A percentile compares a stretch with the other conserved stretches of the same genome.
phyloP scores from a whole-genome alignment of 805 yeast genomes.

The Kodamaea kakaduensis region DNA sequence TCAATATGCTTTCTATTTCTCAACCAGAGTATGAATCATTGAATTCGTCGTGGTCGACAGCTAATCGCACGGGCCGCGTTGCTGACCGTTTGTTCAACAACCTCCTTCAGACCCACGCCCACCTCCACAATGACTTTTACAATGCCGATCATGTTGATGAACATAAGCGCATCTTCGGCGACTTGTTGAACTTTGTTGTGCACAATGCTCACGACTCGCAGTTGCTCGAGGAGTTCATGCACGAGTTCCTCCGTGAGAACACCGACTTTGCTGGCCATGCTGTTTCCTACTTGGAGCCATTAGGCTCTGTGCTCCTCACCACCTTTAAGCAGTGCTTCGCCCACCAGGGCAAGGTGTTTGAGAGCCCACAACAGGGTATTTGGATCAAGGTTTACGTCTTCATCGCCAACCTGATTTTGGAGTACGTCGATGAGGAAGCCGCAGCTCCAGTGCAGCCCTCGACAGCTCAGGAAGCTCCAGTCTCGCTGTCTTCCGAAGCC shows the following conservation, averaged over 20 bases:
- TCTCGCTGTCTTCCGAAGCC: conserved; percentile 12
- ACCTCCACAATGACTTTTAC: conserved; percentile 24
- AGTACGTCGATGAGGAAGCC: conserved; percentile 1
- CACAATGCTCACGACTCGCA: conserved; percentile 26
- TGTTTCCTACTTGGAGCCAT: conserved; percentile 34
- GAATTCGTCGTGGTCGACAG: conserved; percentile 6
- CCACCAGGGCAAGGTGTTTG: conserved; percentile 14
- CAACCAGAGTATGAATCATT: conserved; percentile 3
- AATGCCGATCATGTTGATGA: conserved; percentile 20
- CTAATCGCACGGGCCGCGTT: conserved; percentile 26
- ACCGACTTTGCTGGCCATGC: conserved; percentile 21
- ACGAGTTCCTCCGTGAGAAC: conserved; percentile 31
- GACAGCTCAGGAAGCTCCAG: conserved; percentile 11
- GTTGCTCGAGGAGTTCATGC: conserved; percentile 31
- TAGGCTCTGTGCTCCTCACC: conserved; percentile 37
- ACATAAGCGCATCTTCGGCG: conserved; percentile 35
- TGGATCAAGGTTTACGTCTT: conserved; percentile 41
- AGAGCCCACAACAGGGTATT: conserved; percentile 29
- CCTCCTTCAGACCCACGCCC: conserved; percentile 29
- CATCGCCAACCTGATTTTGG: conserved; percentile 36
- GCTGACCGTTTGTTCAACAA: conserved; percentile 30
- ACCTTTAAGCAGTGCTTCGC: conserved; percentile 28
- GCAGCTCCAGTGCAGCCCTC: not conserved
- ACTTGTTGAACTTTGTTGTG: conserved; percentile 30
- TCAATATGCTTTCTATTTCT: not conserved